Percentiles rank a stretch among this genome's conserved stretches.
Conservation (phyloP, 1,139 yeast species). For the Trichomonascaceae sp. region DNA sequence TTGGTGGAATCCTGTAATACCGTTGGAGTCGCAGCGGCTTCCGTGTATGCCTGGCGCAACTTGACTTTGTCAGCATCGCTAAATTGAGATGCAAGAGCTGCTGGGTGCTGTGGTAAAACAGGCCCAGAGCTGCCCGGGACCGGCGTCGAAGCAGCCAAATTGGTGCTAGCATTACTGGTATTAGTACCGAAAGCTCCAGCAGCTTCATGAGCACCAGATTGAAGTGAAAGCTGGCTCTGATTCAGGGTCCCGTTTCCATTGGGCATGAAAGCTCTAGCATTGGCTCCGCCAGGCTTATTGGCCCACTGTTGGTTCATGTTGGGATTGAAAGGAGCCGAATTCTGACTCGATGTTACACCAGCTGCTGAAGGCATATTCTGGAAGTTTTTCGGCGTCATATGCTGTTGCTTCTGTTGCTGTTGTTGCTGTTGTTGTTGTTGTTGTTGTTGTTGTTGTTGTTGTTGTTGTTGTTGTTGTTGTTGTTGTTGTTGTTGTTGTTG, state of each 20-base stretch:
- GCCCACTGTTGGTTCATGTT: neutral
- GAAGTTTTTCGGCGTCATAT: slow-evolving; percentile 2
- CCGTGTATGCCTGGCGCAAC: slow-evolving; percentile 59
- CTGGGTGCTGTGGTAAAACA: slow-evolving; percentile 8
- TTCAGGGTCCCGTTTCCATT: neutral
- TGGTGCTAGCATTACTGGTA: slow-evolving; percentile 1
- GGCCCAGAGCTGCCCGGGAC: slow-evolving; percentile 3
- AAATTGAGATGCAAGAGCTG: slow-evolving; percentile 14
- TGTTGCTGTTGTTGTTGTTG: slow-evolving; percentile 21
- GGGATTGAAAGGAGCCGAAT: neutral
- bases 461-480: slow-evolving; percentile 21
- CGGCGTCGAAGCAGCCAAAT: slow-evolving; percentile 8
- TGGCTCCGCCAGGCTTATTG: neutral
- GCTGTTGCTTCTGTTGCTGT: slow-evolving; percentile 24
- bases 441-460: slow-evolving; percentile 24
- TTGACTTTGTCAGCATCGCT: slow-evolving; percentile 48
- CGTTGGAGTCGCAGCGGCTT: slow-evolving; percentile 61
- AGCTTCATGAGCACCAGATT: neutral
- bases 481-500: slow-evolving; percentile 19
- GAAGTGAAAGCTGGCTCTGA: neutral
- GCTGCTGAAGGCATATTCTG: neutral
- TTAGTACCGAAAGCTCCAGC: neutral
- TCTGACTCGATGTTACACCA: neutral
- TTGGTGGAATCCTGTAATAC: slow-evolving; percentile 60
- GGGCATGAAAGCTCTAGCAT: neutral